Evolutionary conservation across 352 stramenopile species (phyloP).

Genomic region (Nothophytophthora sp.): DNA sequence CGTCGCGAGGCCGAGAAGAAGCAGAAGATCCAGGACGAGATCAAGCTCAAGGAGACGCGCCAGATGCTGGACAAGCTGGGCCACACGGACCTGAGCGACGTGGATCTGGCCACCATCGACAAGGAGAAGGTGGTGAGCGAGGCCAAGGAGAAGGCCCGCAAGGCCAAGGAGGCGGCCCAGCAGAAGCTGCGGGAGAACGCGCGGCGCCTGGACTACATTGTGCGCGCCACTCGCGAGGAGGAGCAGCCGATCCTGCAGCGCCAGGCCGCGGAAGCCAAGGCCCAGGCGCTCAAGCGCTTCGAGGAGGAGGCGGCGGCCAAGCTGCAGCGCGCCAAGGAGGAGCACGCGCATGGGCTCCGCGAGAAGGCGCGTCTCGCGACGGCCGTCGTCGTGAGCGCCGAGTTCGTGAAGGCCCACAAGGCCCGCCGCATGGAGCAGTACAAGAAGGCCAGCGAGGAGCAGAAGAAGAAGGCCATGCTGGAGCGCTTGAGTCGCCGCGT

Average conservation of each 20-base stretch:
- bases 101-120: constrained; percentile 78
- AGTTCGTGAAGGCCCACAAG: constrained; percentile 82
- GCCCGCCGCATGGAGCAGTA: constrained; percentile 82
- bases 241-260: constrained; percentile 93
- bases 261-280: constrained; percentile 78
- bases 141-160: constrained; percentile 94
- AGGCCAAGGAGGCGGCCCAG: constrained; percentile 95
- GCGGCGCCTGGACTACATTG: constrained; percentile 96
- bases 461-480: constrained; percentile 86
- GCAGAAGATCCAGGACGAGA: constrained; percentile 95
- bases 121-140: constrained; percentile 89
- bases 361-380: constrained; percentile 83
- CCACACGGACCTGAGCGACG: constrained; percentile 64
- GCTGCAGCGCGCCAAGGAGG: constrained; percentile 75
- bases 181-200: constrained; percentile 92
- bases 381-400: constrained; percentile 70
- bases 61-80: constrained; percentile 82
- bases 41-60: constrained; percentile 91
- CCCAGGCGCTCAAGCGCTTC: constrained; percentile 58
- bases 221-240: constrained; percentile 95
- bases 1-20: constrained; percentile 94
- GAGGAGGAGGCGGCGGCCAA: constrained; percentile 86
- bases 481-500: constrained; percentile 68
- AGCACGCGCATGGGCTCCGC: constrained; percentile 90
- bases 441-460: constrained; percentile 80